Base-by-base conservation (phyloP, 2,329 filamentous ascomycete genomes). In the Ophiocordyceps camponoti-leonardi region DNA sequence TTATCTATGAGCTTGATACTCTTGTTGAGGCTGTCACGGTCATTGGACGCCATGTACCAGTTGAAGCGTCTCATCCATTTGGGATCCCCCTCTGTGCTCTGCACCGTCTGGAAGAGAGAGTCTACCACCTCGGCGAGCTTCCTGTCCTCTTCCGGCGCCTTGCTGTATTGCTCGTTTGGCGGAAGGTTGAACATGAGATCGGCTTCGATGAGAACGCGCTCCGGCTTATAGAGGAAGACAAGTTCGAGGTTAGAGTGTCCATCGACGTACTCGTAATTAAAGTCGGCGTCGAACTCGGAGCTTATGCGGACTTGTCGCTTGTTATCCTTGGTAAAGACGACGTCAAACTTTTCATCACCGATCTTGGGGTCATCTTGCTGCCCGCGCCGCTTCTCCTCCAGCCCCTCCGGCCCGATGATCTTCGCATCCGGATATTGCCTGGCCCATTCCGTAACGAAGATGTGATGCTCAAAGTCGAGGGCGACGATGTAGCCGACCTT, bases 131-230 rank as follows among this genome's bases (percentile, higher is more conserved):
- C 64, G 19, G 60, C 48, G 35, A 58, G 52, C 16, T 50, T 49
- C 13, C 41, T 28, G 45, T 64, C 56, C 8, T 51, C 49, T 26
- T 56, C 56, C n/a, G 49, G 79, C 75, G 56, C 64, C 67, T 66
- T 83, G 73, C 51, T 93, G 64, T 86, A 95, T 66, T 96, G 92
- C 66, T 98, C 92, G 0, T 67, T 77, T 0, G 86, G 77, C 0
- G 92, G 92, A 31, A 94, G 66, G 61, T 95, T 96, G 72, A 96
- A 96, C 52, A 96, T 59, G 40, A 96, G 64, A 61, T 98, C 92
- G 6, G 87, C 92, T 65, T 94, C 68, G 57, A 98, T 88, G 41
- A 98, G 65, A 0, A 86, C 83, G 47, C 70, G 68, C 13, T 84
- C 80, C 0, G 85, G 86, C 59, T 79, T 81, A 69, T 94, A 87